Evolutionary conservation across 768 basidiomycete species (phyloP), one percentile per base, ranked within the genome.

Genomic region (Stropharia rugosoannulata): DNA sequence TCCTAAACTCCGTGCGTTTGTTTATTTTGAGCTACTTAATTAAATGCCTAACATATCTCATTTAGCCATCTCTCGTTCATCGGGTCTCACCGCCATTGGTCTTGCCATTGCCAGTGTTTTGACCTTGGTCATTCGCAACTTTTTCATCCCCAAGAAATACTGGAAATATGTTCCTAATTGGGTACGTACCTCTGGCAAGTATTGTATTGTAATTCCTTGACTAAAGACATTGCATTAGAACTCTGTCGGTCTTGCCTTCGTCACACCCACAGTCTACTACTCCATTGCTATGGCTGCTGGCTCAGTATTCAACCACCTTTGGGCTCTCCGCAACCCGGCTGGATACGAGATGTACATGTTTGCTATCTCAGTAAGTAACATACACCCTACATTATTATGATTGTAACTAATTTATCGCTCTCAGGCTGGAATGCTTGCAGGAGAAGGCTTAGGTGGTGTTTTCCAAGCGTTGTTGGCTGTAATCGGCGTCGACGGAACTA

Each of bases 401-500:
- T 5, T 29, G 27, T 36, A 35, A 32, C 46, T 35, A 10, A 48
- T n/a, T n/a, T 16, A 16, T 48, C n/a, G 9, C 10, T 12, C 16
- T 5, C 25, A 48, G 71, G 75, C 78, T 44, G 83, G 83, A 61
- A 68, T 82, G 56, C 70, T 84, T 35, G 81, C 82, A 36, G 83
- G 83, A 25, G 83, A 84, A 59, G 84, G 84, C 68, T 71, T 85
- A 35, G 84, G 82, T 27, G 84, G 83, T 63, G 82, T 85, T 49
- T 75, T 84, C 65, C 78, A 80, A 58, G 82, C 83, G 11, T 65
- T 84, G n/a, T 71, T 85, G 19, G 78, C 80, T 29, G 70, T 84
- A 49, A 66, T 73, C 37, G 76, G 77, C 50, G 82, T 83, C 37
- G 80, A 81, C 55, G 81, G 81, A 29, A 63, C 70, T 29, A 74